Percentiles rank a stretch among this genome's conserved stretches.
phyloP scores from a whole-genome alignment of 108 stramenopile species.

The Bacterosira constricta region DNA sequence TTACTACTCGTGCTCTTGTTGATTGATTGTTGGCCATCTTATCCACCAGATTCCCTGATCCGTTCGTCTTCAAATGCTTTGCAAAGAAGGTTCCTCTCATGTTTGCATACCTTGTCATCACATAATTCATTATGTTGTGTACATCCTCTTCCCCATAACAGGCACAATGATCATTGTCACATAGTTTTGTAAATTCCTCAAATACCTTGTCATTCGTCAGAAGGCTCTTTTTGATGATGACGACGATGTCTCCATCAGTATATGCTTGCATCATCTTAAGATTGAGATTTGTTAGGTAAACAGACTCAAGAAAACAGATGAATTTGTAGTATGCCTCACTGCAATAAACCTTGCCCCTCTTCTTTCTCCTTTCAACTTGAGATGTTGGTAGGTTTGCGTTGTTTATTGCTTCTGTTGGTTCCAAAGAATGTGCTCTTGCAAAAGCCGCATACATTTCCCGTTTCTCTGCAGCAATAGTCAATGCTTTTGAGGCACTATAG shows the following conservation, averaged over 20 bases:
- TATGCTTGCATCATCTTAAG: slow-evolving; percentile 25
- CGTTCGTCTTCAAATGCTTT: slow-evolving; percentile 2
- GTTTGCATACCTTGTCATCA: slow-evolving; percentile 8
- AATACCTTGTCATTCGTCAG: background rate
- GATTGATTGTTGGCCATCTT: background rate
- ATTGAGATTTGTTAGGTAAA: slow-evolving; percentile 9
- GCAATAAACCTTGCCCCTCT: background rate
- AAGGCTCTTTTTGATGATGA: slow-evolving; percentile 2
- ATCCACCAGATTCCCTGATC: background rate
- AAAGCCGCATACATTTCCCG: background rate
- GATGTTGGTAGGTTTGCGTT: background rate
- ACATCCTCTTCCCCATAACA: background rate
- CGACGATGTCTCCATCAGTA: slow-evolving; percentile 5
- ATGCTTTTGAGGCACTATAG: slow-evolving; percentile 2
- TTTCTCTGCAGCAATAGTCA: background rate
- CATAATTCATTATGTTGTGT: background rate
- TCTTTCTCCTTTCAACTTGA: slow-evolving; percentile 1
- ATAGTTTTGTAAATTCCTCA: background rate
- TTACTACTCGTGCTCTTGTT: slow-evolving; percentile 3
- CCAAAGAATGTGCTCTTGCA: too few species aligned
- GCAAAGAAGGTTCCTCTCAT: slow-evolving; percentile 11
- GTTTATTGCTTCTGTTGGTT: background rate
- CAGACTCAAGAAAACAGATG: slow-evolving; percentile 17
- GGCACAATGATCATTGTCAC: background rate
- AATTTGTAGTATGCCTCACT: background rate